Conservation (phyloP, 2,329 filamentous ascomycete genomes). For the Ophiostoma ulmi region DNA sequence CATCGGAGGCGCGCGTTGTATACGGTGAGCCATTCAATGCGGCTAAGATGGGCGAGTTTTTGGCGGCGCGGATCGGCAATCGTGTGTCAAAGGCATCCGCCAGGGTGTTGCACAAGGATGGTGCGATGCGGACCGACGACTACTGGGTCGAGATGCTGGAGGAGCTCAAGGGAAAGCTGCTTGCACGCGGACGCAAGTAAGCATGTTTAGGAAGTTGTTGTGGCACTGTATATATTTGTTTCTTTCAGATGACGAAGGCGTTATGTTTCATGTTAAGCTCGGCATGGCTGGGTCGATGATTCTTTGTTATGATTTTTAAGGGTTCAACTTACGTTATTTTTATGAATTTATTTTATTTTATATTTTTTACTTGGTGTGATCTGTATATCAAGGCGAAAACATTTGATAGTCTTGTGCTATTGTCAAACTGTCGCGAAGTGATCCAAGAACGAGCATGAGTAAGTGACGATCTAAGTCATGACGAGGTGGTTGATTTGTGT, state of each 20-base stretch:
- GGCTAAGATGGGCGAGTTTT: conserved; percentile 67
- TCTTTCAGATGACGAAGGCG: not conserved
- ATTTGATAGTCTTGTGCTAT: too few species aligned
- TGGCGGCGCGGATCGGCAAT: conserved; percentile 51
- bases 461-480: not conserved
- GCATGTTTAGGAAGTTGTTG: not conserved
- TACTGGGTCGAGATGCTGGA: conserved; percentile 53
- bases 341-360: not conserved
- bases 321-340: not conserved
- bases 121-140: conserved; percentile 9
- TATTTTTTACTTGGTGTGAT: not conserved
- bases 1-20: conserved; percentile 56
- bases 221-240: conserved; percentile 4
- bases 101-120: conserved; percentile 32
- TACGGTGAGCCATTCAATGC: conserved; percentile 77
- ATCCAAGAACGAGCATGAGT: not conserved
- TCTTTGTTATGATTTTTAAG: not conserved
- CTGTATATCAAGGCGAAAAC: not conserved
- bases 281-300: not conserved
- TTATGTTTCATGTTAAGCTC: not conserved
- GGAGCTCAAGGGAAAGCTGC: conserved; percentile 51
- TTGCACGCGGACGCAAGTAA: conserved; percentile 52
- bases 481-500: not conserved
- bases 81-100: conserved; percentile 28
- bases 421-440: too few species aligned